These are phyloP conservation scores for Xylogone sp. DNA, from an alignment of 2,329 filamentous ascomycete species.

Conservation along the genomic window DNA sequence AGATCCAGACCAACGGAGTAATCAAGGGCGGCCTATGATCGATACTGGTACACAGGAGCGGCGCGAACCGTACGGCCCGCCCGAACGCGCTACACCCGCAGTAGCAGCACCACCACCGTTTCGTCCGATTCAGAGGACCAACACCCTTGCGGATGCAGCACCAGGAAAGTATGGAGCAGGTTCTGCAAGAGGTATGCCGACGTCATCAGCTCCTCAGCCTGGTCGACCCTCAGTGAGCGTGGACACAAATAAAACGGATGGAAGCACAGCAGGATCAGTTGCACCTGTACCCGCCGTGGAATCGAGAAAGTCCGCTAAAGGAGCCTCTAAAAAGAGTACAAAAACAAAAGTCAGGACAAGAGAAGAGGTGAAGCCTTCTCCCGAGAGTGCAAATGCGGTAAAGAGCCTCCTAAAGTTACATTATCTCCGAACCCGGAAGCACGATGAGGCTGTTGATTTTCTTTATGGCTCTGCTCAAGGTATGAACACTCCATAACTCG, in stretches of 20 bases:
- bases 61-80: no score
- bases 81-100: no score
- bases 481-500: background rate
- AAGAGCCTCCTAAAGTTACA: conserved; percentile 17
- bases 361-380: conserved; percentile 6
- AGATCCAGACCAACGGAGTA: background rate
- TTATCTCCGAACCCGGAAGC: conserved; percentile 18
- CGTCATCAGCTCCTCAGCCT: background rate
- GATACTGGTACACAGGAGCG: no score
- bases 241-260: background rate
- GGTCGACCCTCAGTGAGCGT: background rate
- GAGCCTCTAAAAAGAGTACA: background rate
- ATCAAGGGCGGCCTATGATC: background rate
- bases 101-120: background rate
- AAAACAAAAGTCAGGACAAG: conserved; percentile 3
- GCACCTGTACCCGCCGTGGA: background rate
- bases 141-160: background rate
- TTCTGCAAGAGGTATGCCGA: background rate
- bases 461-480: conserved; percentile 20
- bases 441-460: conserved; percentile 19
- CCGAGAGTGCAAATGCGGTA: conserved; percentile 8
- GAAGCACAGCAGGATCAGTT: background rate
- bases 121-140: background rate
- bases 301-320: background rate
- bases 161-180: background rate